Conservation (phyloP, 345 rosid species). For the Rhizophora apiculata region DNA sequence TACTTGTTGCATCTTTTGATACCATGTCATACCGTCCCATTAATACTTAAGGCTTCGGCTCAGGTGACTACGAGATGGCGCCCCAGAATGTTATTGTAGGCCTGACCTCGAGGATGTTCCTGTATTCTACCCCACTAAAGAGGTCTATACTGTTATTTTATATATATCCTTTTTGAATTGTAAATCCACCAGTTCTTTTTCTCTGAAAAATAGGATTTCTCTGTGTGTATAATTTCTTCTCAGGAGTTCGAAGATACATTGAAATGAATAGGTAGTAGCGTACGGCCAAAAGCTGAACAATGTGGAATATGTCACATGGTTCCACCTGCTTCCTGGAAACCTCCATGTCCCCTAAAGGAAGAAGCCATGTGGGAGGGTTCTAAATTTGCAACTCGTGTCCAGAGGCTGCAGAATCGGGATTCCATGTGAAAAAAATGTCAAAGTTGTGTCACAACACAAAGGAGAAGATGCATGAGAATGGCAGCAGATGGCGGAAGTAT, state of each 20-base stretch:
- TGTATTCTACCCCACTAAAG: constrained; percentile 86
- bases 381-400: constrained; percentile 83
- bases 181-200: background rate
- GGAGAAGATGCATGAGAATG: constrained; percentile 69
- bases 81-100: constrained; percentile 68
- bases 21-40: constrained; percentile 15
- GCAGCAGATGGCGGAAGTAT: constrained; percentile 40
- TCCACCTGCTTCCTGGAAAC: constrained; percentile 96
- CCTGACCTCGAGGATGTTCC: constrained; percentile 83
- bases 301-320: constrained; percentile 98
- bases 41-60: constrained; percentile 20
- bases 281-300: constrained; percentile 77
- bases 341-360: constrained; percentile 84
- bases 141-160: constrained; percentile 48
- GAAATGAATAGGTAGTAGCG: constrained; percentile 76
- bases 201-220: constrained; percentile 17
- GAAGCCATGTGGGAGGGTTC: constrained; percentile 73
- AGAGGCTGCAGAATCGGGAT: constrained; percentile 91
- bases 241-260: constrained; percentile 97
- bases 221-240: constrained; percentile 22
- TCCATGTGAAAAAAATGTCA: constrained; percentile 72
- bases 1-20: constrained; percentile 2
- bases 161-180: constrained; percentile 13
- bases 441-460: constrained; percentile 46
- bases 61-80: constrained; percentile 84